Percentiles rank a stretch among this genome's conserved stretches.
Evolutionary conservation across 1,284 basidiomycete species (phyloP).

Genomic region (Wolfiporia cocos): DNA sequence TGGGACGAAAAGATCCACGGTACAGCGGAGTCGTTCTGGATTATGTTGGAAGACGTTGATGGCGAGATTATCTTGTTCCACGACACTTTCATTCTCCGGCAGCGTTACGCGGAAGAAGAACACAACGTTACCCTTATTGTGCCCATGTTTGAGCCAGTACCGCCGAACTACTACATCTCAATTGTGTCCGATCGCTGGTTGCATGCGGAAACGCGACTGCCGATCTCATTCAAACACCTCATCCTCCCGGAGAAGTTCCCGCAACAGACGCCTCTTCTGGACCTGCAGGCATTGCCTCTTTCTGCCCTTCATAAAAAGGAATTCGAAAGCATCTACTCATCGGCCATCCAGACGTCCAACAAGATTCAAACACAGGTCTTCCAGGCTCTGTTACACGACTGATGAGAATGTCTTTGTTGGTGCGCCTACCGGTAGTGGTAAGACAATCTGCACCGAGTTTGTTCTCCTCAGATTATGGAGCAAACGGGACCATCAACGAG

Average conservation of each 20-base stretch:
- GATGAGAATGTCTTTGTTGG: conserved; percentile 97
- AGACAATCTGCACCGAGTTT: conserved; percentile 97
- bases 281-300: conserved; percentile 87
- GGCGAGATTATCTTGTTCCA: conserved; percentile 95
- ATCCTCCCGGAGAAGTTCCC: conserved; percentile 98
- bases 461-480: conserved; percentile 91
- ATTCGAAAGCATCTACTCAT: conserved; percentile 82
- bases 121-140: conserved; percentile 94
- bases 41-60: conserved; percentile 95
- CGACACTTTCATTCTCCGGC: conserved; percentile 87
- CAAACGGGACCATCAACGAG: conserved; percentile 76
- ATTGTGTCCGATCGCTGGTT: conserved; percentile 95
- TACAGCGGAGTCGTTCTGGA: conserved; percentile 83
- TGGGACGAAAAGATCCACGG: conserved; percentile 97
- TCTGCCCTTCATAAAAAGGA: conserved; percentile 90
- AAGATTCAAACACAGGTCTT: conserved; percentile 99
- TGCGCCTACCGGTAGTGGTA: conserved; percentile 94
- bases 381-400: conserved; percentile 92
- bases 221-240: conserved; percentile 97
- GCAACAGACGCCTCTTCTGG: conserved; percentile 86
- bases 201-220: conserved; percentile 90
- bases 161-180: conserved; percentile 97
- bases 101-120: conserved; percentile 89
- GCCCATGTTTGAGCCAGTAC: conserved; percentile 94
- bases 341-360: conserved; percentile 85